phyloP scores from a whole-genome alignment of 2,329 filamentous ascomycete genomes.

The Talaromyces sp. region DNA sequence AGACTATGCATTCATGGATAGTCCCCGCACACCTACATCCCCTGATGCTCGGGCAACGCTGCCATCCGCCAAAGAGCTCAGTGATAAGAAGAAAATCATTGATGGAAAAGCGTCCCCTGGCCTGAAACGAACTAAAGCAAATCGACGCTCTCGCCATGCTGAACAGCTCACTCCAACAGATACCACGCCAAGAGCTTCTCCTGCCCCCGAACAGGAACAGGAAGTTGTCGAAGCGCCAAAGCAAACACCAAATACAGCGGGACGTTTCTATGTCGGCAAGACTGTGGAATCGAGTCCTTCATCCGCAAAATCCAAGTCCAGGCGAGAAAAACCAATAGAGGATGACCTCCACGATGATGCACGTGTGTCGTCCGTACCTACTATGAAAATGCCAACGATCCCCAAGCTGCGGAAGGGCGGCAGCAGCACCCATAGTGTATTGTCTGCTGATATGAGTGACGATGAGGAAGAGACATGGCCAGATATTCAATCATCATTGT shows the following conservation, averaged over 20 bases:
- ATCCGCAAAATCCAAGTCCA: constrained; percentile 16
- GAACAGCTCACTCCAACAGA: constrained; percentile 30
- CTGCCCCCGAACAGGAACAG: constrained; percentile 24
- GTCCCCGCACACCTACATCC: constrained; percentile 21
- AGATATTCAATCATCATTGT: constrained; percentile 22
- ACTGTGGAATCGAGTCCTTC: constrained; percentile 6
- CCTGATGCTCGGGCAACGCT: constrained; percentile 28
- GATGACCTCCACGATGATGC: constrained; percentile 30
- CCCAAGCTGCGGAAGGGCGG: constrained; percentile 41
- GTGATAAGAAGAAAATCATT: constrained; percentile 22
- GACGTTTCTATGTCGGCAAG: constrained; percentile 12
- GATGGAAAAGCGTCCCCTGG: constrained; percentile 33
- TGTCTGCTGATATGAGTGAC: constrained; percentile 10
- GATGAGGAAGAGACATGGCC: constrained; percentile 31
- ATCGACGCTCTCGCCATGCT: constrained; percentile 38
- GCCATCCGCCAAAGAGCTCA: constrained; percentile 26
- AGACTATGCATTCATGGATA: constrained; percentile 28
- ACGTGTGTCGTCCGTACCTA: constrained; percentile 47
- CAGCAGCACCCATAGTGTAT: constrained; percentile 25
- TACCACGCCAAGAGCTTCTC: constrained; percentile 24
- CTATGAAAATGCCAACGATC: constrained; percentile 43
- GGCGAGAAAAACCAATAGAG: constrained; percentile 27
- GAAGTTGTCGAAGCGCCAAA: constrained; percentile 18
- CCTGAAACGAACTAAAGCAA: constrained; percentile 41
- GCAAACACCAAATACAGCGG: constrained; percentile 15